Base-by-base conservation (phyloP, 2,329 filamentous ascomycete species). In the Fusarium abutilonis region DNA sequence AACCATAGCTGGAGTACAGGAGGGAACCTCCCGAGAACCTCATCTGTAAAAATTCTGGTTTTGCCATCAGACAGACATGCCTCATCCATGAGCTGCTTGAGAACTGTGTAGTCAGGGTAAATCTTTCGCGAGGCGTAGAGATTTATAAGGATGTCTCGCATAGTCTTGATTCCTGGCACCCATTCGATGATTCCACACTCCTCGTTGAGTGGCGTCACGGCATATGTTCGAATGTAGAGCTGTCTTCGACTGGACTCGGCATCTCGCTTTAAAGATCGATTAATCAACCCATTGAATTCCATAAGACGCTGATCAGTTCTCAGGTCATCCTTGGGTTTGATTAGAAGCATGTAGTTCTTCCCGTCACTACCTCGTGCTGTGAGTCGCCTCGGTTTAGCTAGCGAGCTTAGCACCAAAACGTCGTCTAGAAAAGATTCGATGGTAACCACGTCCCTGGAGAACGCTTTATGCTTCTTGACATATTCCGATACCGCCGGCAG, bases 281-380 rank as follows among this genome's bases (percentile, higher is more conserved):
- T 99, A 80, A 99, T 98, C 86, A 98, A 95, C 41, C 90, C 88
- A 74, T 98, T 99, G 81, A 99, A 99, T 73, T 99, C 96, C 93
- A 99, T 99, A 17, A 99, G 87, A 47, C 95, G 92, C 75, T 98
- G 94, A 71, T 99, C 96, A 66, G 96, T 99, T 46, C 95, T 90
- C 21, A 99, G 84, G 74, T 99, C 96, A 74, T 99, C 95, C 75
- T 98, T 98, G 9, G 95, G 96, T 73, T 99, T 99, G 80, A 96
- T 96, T 52, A 99, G 83, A 8, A 99, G 85, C 64, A 92, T 91
- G 74, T 99, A 99, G 15, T 84, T 83, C 56, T 89, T 90, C 8
- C 96, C 95, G 75, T 99, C 93, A 0, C 91, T 94, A 1, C 94
- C 95, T 51, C 91, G 86, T 7, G 95, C 91, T 14, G 88, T 95